Evolutionary conservation across 345 rosid genomes (phyloP).

Genomic region (Heritiera fomes): DNA sequence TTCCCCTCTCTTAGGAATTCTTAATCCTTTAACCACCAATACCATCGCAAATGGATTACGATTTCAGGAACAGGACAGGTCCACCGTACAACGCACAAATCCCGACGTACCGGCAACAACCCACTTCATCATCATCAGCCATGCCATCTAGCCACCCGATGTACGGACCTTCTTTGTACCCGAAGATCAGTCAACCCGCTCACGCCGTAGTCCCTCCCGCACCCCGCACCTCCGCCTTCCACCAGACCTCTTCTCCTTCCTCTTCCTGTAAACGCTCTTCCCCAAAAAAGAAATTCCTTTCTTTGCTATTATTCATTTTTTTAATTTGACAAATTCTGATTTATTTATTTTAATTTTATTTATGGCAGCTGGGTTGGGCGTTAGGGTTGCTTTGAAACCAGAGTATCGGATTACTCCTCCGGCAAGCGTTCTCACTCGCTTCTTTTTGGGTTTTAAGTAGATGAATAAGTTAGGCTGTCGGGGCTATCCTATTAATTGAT

Average conservation of each 20-base stretch:
- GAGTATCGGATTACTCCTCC: constrained; percentile 85
- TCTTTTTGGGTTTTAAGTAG: constrained; percentile 69
- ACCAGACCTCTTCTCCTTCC: constrained; percentile 43
- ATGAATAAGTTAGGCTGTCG: constrained; percentile 44
- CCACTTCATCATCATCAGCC: constrained; percentile 6
- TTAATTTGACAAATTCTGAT: not conserved
- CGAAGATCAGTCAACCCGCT: constrained; percentile 57
- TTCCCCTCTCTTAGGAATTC: not conserved
- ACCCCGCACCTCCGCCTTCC: constrained; percentile 45
- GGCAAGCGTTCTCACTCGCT: constrained; percentile 64
- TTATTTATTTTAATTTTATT: constrained; percentile 7
- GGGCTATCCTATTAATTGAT: constrained; percentile 57
- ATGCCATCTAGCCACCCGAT: constrained; percentile 40
- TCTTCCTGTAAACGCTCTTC: constrained; percentile 37
- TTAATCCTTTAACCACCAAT: not conserved
- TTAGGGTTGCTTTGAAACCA: constrained; percentile 69
- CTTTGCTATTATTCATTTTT: not conserved
- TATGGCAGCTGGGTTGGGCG: constrained; percentile 74
- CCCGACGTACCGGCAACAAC: constrained; percentile 21
- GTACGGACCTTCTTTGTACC: constrained; percentile 64
- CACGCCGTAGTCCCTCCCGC: constrained; percentile 40
- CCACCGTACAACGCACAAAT: constrained; percentile 30
- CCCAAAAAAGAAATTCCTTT: not conserved
- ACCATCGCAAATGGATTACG: constrained; percentile 43
- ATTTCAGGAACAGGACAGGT: constrained; percentile 49